Conservation (phyloP, 2,329 filamentous ascomycete species). For the Monilinia aucupariae region DNA sequence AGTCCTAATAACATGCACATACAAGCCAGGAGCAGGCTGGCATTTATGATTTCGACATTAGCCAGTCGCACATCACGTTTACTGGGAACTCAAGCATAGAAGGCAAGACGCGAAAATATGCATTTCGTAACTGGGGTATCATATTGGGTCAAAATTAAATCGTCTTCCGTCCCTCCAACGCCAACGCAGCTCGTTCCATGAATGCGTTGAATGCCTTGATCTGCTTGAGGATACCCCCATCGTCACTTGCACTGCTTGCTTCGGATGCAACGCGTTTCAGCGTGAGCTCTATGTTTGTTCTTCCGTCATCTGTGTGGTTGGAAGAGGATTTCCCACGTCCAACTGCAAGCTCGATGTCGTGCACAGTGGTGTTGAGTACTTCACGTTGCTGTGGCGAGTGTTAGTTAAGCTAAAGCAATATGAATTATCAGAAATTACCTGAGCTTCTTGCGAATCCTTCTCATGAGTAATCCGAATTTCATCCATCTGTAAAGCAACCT, state of each 20-base stretch:
- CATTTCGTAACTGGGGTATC: constrained; percentile 8
- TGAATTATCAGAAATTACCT: constrained; percentile 37
- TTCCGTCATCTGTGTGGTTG: constrained; percentile 43
- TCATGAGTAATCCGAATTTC: constrained; percentile 57
- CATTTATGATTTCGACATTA: neutral
- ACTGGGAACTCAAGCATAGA: no score
- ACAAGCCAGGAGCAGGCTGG: no score
- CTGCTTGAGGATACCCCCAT: constrained; percentile 50
- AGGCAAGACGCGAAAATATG: neutral
- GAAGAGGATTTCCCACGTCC: constrained; percentile 46
- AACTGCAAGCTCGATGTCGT: constrained; percentile 56
- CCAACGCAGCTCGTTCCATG: constrained; percentile 54
- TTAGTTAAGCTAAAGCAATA: constrained; percentile 13
- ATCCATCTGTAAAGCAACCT: constrained; percentile 58
- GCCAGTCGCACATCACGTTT: neutral
- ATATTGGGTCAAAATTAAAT: constrained; percentile 13
- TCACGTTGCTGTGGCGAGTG: constrained; percentile 40
- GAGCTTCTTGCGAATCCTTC: constrained; percentile 45
- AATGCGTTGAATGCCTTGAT: constrained; percentile 59
- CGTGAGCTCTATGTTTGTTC: constrained; percentile 53
- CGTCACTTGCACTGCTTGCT: constrained; percentile 45
- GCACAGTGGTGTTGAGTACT: constrained; percentile 50
- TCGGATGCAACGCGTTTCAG: constrained; percentile 51
- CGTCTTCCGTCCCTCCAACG: constrained; percentile 42
- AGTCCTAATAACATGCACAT: neutral